phyloP scores from a whole-genome alignment of 139 green algal species.

The Yamagishiella unicocca region DNA sequence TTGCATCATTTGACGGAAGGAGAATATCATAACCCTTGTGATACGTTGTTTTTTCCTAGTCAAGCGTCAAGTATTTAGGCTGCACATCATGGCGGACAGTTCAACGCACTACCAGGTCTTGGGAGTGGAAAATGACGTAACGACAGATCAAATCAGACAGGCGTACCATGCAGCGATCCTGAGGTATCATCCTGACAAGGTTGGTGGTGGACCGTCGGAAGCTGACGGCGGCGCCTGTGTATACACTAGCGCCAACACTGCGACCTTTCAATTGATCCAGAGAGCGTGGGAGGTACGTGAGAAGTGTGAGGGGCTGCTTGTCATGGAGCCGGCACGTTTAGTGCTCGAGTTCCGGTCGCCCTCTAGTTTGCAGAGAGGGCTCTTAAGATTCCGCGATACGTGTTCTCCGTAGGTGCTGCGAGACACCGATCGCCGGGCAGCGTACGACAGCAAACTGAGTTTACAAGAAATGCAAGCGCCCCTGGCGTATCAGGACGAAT shows the following conservation, averaged over 20 bases:
- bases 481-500: slow-evolving; percentile 15
- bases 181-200: slow-evolving; percentile 27
- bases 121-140: background rate
- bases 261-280: background rate
- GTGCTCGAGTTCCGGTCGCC: too few relatives aligned
- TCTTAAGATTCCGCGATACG: background rate
- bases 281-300: slow-evolving; percentile 22
- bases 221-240: too few relatives aligned
- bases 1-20: too few relatives aligned
- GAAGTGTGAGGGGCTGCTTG: too few relatives aligned
- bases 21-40: too few relatives aligned
- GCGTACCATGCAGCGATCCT: slow-evolving; percentile 31
- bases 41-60: too few relatives aligned
- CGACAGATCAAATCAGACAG: slow-evolving; percentile 5
- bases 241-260: background rate
- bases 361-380: too few relatives aligned
- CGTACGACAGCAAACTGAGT: slow-evolving; percentile 3
- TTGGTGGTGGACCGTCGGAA: background rate
- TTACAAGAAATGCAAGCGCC: background rate
- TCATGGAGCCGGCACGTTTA: too few relatives aligned
- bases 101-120: slow-evolving; percentile 27
- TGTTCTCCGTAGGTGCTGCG: slow-evolving; percentile 18
- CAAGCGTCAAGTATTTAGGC: too few relatives aligned
- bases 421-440: background rate
- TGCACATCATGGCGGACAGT: too few relatives aligned